These are phyloP conservation scores for Colletotrichum euphorbiae DNA, from an alignment of 2,329 filamentous ascomycete species.

Conservation along the genomic window DNA sequence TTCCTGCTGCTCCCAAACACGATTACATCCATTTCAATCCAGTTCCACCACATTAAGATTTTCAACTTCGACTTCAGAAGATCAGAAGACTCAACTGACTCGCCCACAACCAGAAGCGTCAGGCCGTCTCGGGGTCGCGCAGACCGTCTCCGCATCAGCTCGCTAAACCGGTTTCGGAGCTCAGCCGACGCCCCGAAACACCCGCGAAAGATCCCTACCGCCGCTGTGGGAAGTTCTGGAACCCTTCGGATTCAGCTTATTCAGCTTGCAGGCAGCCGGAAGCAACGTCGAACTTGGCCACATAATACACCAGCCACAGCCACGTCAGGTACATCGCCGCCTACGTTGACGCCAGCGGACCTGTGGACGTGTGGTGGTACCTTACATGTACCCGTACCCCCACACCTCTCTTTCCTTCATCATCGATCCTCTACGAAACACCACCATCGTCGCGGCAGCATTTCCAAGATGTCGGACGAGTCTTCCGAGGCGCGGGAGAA, in stretches of 20 bases:
- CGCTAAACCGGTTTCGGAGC: constrained; percentile 35
- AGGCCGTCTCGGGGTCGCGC: constrained; percentile 10
- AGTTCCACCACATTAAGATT: not conserved
- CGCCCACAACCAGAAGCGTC: not conserved
- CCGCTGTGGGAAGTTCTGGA: constrained; percentile 29
- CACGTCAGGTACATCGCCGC: constrained; percentile 24
- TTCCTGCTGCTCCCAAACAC: not conserved
- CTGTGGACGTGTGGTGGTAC: constrained; percentile 4
- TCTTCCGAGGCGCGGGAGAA: constrained; percentile 51
- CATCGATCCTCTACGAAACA: constrained; percentile 5
- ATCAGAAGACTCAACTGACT: not conserved
- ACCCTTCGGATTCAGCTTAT: constrained; percentile 27
- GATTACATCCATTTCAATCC: no score
- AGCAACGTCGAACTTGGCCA: constrained; percentile 31
- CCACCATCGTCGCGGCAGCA: constrained; percentile 2
- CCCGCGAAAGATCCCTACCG: constrained; percentile 2
- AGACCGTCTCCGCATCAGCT: constrained; percentile 5
- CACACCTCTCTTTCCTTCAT: constrained; percentile 11
- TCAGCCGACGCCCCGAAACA: not conserved
- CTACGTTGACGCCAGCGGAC: not conserved
- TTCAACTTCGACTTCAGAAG: not conserved
- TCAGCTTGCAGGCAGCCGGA: constrained; percentile 36
- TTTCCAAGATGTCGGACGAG: constrained; percentile 36
- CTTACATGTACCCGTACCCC: constrained; percentile 29
- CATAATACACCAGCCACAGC: constrained; percentile 7